Evolutionary conservation across 2,329 filamentous ascomycete genomes (phyloP).

Genomic region (Cladosporium sp.): DNA sequence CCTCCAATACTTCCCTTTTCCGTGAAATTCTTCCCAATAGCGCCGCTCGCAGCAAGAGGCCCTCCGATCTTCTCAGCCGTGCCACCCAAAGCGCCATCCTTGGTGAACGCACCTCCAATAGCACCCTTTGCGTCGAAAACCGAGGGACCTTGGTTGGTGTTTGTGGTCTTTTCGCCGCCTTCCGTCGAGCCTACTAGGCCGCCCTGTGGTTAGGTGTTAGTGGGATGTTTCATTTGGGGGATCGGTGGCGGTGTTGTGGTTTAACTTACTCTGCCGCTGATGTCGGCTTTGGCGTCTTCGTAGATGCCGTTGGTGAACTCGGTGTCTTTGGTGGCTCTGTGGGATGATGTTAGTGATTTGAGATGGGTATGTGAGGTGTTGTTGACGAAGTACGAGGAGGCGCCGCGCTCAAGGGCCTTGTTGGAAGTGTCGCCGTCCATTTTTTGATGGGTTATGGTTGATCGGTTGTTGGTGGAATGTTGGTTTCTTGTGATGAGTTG

Average conservation of each 20-base stretch:
- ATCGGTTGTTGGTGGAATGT: background rate
- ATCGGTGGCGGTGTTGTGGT: background rate
- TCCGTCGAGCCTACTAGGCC: conserved; percentile 6
- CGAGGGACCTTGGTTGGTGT: conserved; percentile 17
- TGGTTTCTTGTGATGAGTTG: background rate
- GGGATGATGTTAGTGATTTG: background rate
- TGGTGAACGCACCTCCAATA: conserved; percentile 34
- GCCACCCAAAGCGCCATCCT: conserved; percentile 33
- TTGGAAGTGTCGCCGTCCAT: conserved; percentile 26
- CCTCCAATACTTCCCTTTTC: conserved; percentile 33
- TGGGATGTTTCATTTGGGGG: background rate
- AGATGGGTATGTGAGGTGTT: background rate
- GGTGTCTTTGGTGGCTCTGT: conserved; percentile 15
- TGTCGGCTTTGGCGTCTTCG: conserved; percentile 21
- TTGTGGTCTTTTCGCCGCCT: conserved; percentile 24
- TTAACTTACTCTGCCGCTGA: conserved; percentile 15
- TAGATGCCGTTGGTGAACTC: conserved; percentile 23
- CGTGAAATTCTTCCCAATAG: conserved; percentile 37
- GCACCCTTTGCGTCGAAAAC: conserved; percentile 30
- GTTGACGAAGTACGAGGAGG: conserved; percentile 18
- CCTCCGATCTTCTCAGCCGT: conserved; percentile 35
- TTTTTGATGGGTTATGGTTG: background rate
- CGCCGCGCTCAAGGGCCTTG: conserved; percentile 24
- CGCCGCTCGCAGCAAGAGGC: conserved; percentile 32
- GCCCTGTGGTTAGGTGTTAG: conserved; percentile 1